Base-by-base conservation (phyloP, 2,329 filamentous ascomycete species). In the Apiospora rasikravindrae region DNA sequence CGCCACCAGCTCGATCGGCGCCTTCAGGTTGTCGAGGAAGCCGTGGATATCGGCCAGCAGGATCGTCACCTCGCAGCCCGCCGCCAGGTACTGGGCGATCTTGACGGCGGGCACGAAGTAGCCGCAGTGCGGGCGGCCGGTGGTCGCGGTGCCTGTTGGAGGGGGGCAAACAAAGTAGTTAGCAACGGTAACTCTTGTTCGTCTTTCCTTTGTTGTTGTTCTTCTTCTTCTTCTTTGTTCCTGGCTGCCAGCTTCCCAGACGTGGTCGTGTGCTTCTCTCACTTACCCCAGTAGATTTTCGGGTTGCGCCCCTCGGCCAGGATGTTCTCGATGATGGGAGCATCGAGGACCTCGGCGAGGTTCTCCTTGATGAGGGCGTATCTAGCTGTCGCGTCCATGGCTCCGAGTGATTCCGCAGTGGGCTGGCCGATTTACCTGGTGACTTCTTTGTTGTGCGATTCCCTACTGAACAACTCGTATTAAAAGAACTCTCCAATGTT, bases 81-180 rank as follows among this genome's bases (percentile, higher is more conserved):
- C 95, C 47, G 90, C 88, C 45, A 98, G 90, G 78, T 97, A 91
- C 81, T 98, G 92, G 51, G 94, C 95, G 74, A 98, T 93, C 84
- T 98, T 98, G 80, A 97, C 90, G 77, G 93, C 92, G 7, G 95
- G 92, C 13, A 96, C 93, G 74, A 97, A 94, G 87, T 98, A 98
- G 77, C 94, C 95, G 81, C 91, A 93, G 82, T 98, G 95, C 71
- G 95, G 95, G 73, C 92, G 88, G n/a, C 94, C 94, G 0, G 94
- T 97, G 22, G 94, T 94, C 24, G 94, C 93, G 51, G 93, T 96
- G 57, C 93, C 89, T 89, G 70, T 73, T 67, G 33, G 72, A 64
- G 57, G 45, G 70, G 33, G 16, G 14, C 16, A 22, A 61, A 16
- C 10, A 16, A 16, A 10, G 19, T 22, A 4, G 44, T 73, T 24